phyloP scores from a whole-genome alignment of 2,329 filamentous ascomycete genomes.

The Ascosphaera acerosa region DNA sequence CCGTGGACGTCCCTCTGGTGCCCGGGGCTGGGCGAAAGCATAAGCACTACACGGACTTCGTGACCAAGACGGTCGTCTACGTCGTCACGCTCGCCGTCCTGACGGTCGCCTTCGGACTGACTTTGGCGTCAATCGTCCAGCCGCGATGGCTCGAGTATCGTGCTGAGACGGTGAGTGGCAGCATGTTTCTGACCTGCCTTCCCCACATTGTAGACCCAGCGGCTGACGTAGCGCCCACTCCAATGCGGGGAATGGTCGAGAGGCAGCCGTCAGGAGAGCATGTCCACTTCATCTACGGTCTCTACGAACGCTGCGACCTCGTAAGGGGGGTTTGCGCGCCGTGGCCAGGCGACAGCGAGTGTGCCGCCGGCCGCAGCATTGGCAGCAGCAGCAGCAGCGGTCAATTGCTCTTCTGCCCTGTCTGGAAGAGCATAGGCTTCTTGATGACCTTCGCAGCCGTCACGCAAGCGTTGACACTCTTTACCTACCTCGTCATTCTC shows the following conservation, averaged over 20 bases:
- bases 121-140: slow-evolving; percentile 21
- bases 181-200: neutral
- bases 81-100: slow-evolving; percentile 19
- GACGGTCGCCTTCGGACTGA: slow-evolving; percentile 20
- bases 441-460: slow-evolving; percentile 64
- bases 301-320: slow-evolving; percentile 58
- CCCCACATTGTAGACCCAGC: too few relatives aligned
- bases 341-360: slow-evolving; percentile 45
- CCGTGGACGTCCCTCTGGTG: slow-evolving; percentile 20
- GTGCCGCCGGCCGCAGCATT: slow-evolving; percentile 30
- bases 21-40: slow-evolving; percentile 17
- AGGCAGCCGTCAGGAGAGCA: slow-evolving; percentile 17
- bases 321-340: slow-evolving; percentile 27
- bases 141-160: slow-evolving; percentile 25
- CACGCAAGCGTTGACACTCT: slow-evolving; percentile 55
- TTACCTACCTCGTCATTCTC: slow-evolving; percentile 54
- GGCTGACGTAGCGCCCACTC: too few relatives aligned
- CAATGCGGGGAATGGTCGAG: too few relatives aligned
- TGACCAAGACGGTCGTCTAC: slow-evolving; percentile 26
- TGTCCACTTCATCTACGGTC: slow-evolving; percentile 42
- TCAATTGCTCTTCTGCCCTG: slow-evolving; percentile 42
- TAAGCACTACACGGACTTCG: slow-evolving; percentile 22
- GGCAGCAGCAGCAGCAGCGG: neutral
- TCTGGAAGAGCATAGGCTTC: slow-evolving; percentile 78
- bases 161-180: slow-evolving; percentile 16